Conservation (phyloP, 805 yeast species). For the Candida qinlingensis region DNA sequence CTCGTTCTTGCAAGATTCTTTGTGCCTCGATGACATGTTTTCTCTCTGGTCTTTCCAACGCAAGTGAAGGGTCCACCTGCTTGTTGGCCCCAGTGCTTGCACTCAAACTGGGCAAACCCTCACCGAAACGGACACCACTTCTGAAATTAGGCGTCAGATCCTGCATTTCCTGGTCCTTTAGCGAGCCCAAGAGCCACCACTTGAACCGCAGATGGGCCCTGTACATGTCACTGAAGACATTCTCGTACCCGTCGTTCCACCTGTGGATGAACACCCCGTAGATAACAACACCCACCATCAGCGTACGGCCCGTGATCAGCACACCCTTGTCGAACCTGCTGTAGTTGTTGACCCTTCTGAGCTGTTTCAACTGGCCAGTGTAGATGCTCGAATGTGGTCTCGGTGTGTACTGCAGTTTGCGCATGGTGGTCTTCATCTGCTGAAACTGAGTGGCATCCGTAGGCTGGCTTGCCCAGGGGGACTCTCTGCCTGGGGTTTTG, state of each 20-base stretch:
- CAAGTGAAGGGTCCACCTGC: conserved; percentile 34
- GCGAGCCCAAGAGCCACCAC: conserved; percentile 45
- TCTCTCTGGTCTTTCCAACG: conserved; percentile 62
- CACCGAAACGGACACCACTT: conserved; percentile 26
- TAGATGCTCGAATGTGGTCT: conserved; percentile 68
- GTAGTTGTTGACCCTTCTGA: conserved; percentile 52
- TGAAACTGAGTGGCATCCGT: conserved; percentile 62
- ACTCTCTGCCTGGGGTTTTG: conserved; percentile 56
- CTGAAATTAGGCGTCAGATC: conserved; percentile 47
- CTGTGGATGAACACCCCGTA: conserved; percentile 69
- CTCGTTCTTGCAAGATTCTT: conserved; percentile 60
- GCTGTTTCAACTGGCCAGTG: conserved; percentile 74
- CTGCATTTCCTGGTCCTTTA: conserved; percentile 54
- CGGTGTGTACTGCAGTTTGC: conserved; percentile 68
- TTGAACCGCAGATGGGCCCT: conserved; percentile 53
- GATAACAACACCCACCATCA: conserved; percentile 43
- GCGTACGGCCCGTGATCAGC: conserved; percentile 45
- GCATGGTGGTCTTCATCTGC: conserved; percentile 69
- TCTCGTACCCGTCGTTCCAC: conserved; percentile 83
- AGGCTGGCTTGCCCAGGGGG: conserved; percentile 54
- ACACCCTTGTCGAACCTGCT: conserved; percentile 55
- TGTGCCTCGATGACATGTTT: conserved; percentile 74
- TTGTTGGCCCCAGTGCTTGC: conserved; percentile 31
- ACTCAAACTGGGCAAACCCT: conserved; percentile 14
- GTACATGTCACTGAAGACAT: conserved; percentile 65